Base-by-base conservation (phyloP, 2,329 filamentous ascomycete genomes). In the Aschersonia sp. region DNA sequence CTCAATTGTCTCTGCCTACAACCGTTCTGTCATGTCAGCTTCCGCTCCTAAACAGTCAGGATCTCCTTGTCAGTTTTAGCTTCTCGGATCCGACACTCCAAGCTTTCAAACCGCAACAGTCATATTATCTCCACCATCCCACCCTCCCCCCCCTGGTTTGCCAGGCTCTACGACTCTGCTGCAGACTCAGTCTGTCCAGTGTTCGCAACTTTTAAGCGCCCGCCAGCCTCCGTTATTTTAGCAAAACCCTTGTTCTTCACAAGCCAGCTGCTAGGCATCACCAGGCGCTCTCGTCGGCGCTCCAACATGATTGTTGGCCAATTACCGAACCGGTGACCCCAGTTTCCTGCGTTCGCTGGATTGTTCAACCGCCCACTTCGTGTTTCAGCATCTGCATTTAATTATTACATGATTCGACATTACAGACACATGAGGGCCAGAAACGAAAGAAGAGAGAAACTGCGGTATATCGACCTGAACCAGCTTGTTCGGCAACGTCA, bases 291-390 rank as follows among this genome's bases (percentile, higher is more conserved):
- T 43, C 37, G 41, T 31, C 49, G 47, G 41, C 39, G 7, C 35
- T 35, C 30, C 29, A 45, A 46, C 49, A 41, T 51, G 31, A 14
- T 43, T 35, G 48, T 50, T 51, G 48, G 48, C 45, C 52, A 49
- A 52, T 51, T 44, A 45, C 44, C 30, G 30, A 32, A 32, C 41
- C 41, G 40, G 9, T 31, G 31, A 43, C 39, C 47, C 45, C 42
- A 45, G 43, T 43, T 43, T 50, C 47, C 49, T 46, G 50, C 53
- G 45, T 49, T 45, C 49, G 46, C 47, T 50, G 50, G 47, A 53
- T 49, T 41, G 49, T 50, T 51, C 50, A 40, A 40, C 48, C 35
- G 30, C 40, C 41, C 39, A 42, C 32, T 31, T 44, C 49, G 41
- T 50, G 51, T 51, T 52, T 50, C 52, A 50, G 44, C 46, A 47